Percentiles rank a stretch among this genome's conserved stretches.
phyloP scores from a whole-genome alignment of 2,329 filamentous ascomycete genomes.

The Sphaerostilbella broomeana region DNA sequence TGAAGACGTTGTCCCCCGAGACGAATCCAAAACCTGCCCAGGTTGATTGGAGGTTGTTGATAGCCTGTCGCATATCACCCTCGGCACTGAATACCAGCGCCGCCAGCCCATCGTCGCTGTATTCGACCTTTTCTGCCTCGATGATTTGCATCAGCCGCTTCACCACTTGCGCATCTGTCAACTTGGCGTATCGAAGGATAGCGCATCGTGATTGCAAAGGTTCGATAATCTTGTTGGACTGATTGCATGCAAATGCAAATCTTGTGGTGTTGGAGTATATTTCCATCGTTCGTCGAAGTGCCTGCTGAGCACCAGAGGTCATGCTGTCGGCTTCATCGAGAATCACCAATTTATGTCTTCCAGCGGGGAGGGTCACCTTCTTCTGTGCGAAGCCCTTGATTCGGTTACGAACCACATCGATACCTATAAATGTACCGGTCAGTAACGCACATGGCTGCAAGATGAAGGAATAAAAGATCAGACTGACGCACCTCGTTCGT shows the following conservation, averaged over 20 bases:
- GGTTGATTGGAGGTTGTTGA: constrained; percentile 96
- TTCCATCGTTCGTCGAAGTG: constrained; percentile 92
- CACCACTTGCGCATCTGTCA: constrained; percentile 89
- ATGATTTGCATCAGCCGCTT: constrained; percentile 88
- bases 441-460: background rate
- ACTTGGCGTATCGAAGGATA: constrained; percentile 84
- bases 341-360: constrained; percentile 93
- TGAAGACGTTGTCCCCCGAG: constrained; percentile 97
- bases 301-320: constrained; percentile 95
- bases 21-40: constrained; percentile 92
- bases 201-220: constrained; percentile 96
- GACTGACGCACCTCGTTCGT: constrained; percentile 87
- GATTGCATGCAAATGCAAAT: constrained; percentile 97
- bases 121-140: constrained; percentile 82
- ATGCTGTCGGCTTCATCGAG: constrained; percentile 97
- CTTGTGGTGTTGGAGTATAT: constrained; percentile 95
- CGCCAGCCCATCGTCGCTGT: constrained; percentile 87
- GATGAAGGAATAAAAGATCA: constrained; percentile 39
- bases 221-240: constrained; percentile 99
- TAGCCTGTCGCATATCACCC: constrained; percentile 97
- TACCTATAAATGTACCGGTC: constrained; percentile 47
- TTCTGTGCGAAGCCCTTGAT: constrained; percentile 99
- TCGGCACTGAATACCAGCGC: constrained; percentile 97
- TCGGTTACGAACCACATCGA: constrained; percentile 92
- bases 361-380: constrained; percentile 88